Evolutionary conservation across 2,329 filamentous ascomycete genomes (phyloP).

Genomic region (Microsporum canis): DNA sequence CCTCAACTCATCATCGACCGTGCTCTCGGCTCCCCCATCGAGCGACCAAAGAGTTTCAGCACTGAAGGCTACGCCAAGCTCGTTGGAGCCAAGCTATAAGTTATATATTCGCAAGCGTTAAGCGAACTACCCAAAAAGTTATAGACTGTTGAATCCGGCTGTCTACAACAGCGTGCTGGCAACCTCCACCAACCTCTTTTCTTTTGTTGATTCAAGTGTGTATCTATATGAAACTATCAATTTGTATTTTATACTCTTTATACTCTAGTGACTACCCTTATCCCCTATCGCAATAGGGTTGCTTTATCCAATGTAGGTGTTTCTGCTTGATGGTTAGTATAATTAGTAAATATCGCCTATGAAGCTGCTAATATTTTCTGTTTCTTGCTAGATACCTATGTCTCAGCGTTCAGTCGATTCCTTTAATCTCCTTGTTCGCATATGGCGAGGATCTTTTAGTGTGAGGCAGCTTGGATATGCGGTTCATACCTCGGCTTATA

Average conservation of each 20-base stretch:
- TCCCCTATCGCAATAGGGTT: background rate
- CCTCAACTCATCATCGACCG: constrained; percentile 99
- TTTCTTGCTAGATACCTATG: too few species aligned
- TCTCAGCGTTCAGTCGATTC: too few species aligned
- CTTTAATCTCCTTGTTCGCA: too few species aligned
- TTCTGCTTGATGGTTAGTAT: too few species aligned
- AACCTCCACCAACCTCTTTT: background rate
- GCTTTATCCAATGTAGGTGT: too few species aligned
- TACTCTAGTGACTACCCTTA: background rate
- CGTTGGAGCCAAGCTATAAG: constrained; percentile 77
- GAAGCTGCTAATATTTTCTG: too few species aligned
- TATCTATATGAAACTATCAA: background rate
- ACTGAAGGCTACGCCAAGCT: constrained; percentile 95
- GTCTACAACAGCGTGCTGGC: background rate
- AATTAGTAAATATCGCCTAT: too few species aligned
- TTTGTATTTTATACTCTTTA: constrained; percentile 1
- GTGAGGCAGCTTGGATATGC: too few species aligned
- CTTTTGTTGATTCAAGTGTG: background rate
- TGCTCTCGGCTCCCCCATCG: constrained; percentile 89
- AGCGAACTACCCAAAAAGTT: background rate
- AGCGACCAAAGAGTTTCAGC: constrained; percentile 98
- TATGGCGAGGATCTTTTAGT: too few species aligned
- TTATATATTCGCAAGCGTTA: background rate
- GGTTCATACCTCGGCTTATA: too few species aligned
- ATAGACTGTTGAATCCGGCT: background rate